Evolutionary conservation across 148 eudicot species (phyloP).

Genomic region (Polygonum maritimum): DNA sequence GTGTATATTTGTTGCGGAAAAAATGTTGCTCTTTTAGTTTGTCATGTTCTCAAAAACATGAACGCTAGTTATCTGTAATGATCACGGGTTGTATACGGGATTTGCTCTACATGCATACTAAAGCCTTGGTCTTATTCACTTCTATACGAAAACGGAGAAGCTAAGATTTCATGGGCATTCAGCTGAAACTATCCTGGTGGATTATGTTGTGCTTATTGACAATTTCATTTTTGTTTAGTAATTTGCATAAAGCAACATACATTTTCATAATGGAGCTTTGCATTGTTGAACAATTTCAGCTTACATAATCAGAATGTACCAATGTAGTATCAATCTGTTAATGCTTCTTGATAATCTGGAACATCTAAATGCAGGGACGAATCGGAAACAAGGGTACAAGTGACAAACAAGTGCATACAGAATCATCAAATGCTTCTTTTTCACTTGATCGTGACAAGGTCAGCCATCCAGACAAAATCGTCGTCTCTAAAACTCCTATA

Average conservation of each 20-base stretch:
- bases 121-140: not conserved
- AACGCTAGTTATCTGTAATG: not conserved
- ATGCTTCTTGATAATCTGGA: slow-evolving; percentile 10
- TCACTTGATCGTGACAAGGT: slow-evolving; percentile 7
- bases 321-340: not conserved
- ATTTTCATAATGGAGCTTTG: not conserved
- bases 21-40: not conserved
- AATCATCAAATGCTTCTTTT: slow-evolving; percentile 66
- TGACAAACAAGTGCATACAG: slow-evolving; percentile 54
- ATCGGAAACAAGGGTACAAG: slow-evolving; percentile 30
- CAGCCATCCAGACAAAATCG: slow-evolving; percentile 29
- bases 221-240: not conserved
- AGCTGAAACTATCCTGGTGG: too few species aligned
- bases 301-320: not conserved
- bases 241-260: not conserved
- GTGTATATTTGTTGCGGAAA: not conserved
- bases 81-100: too few species aligned
- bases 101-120: too few species aligned
- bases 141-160: not conserved
- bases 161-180: too few species aligned
- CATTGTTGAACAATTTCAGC: not conserved
- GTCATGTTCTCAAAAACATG: not conserved
- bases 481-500: slow-evolving; percentile 61
- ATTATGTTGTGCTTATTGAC: too few species aligned
- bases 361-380: slow-evolving; percentile 43